phyloP scores from a whole-genome alignment of 192 early-diverging fungal genomes.

The Coemansia sp. region DNA sequence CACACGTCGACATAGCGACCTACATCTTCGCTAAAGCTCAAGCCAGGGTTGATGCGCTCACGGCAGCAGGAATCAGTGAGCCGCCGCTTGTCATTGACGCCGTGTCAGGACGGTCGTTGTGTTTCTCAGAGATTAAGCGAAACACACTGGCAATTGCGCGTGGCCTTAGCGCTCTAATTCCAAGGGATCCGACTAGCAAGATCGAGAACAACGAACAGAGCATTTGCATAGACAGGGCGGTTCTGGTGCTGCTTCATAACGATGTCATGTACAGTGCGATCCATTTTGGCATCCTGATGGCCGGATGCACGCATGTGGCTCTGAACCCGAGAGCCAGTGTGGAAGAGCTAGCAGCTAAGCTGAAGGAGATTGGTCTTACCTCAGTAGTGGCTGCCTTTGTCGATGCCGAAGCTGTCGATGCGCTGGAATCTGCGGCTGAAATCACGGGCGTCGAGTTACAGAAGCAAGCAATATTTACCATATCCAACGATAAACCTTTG shows the following conservation, averaged over 20 bases:
- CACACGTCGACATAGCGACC: conserved; percentile 23
- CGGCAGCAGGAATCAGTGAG: neutral
- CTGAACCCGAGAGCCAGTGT: conserved; percentile 12
- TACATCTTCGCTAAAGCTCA: conserved; percentile 34
- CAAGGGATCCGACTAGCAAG: neutral
- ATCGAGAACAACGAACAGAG: neutral
- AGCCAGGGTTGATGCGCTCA: conserved; percentile 1
- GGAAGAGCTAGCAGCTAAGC: conserved; percentile 5
- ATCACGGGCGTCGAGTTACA: conserved; percentile 14
- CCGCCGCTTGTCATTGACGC: conserved; percentile 17
- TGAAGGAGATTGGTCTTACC: conserved; percentile 5
- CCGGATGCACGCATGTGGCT: conserved; percentile 25
- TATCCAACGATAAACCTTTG: neutral
- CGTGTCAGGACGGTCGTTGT: conserved; percentile 6
- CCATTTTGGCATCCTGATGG: conserved; percentile 34
- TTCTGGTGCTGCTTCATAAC: conserved; percentile 14
- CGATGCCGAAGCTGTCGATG: neutral
- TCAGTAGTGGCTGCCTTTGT: conserved; percentile 23
- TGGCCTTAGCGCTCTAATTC: neutral
- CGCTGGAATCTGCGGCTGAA: neutral
- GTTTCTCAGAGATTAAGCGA: conserved; percentile 26
- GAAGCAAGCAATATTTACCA: neutral
- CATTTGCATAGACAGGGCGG: neutral
- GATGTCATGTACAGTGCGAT: conserved; percentile 22
- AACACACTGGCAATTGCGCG: conserved; percentile 20